A percentile compares a stretch with the other conserved stretches of the same genome.
These are phyloP conservation scores for Amanita muscaria DNA, from an alignment of 768 basidiomycete species.

Conservation along the genomic window DNA sequence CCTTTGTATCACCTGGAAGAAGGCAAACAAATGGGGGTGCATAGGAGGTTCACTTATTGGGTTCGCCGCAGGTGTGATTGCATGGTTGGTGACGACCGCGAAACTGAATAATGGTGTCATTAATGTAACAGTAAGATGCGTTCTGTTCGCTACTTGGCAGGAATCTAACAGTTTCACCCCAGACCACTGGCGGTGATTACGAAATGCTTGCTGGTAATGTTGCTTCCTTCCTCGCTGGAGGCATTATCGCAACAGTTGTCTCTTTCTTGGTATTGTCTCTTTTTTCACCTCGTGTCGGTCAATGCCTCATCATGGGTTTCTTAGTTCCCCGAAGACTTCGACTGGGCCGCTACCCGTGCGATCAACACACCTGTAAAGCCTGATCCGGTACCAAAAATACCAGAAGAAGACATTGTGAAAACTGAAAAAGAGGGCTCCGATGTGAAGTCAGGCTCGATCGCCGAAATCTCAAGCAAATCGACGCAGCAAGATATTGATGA, in stretches of 20 bases:
- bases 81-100: slow-evolving; percentile 81
- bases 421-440: not conserved
- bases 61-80: slow-evolving; percentile 59
- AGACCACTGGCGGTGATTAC: slow-evolving; percentile 29
- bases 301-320: not conserved
- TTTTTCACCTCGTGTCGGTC: not conserved
- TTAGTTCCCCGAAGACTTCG: slow-evolving; percentile 74
- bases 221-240: slow-evolving; percentile 76
- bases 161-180: not conserved
- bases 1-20: slow-evolving; percentile 75
- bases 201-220: slow-evolving; percentile 87
- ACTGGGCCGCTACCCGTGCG: slow-evolving; percentile 70
- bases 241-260: slow-evolving; percentile 56
- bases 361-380: slow-evolving; percentile 44
- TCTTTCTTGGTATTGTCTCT: slow-evolving; percentile 50
- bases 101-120: slow-evolving; percentile 61
- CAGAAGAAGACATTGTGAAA: slow-evolving; percentile 2
- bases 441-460: not conserved
- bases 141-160: slow-evolving; percentile 1
- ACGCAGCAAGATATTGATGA: slow-evolving; percentile 28
- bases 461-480: not conserved
- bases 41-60: slow-evolving; percentile 66
- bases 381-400: not conserved
- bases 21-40: slow-evolving; percentile 81
- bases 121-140: slow-evolving; percentile 50